Conservation (phyloP, 2,329 filamentous ascomycete species). For the Colletotrichum costaricense region DNA sequence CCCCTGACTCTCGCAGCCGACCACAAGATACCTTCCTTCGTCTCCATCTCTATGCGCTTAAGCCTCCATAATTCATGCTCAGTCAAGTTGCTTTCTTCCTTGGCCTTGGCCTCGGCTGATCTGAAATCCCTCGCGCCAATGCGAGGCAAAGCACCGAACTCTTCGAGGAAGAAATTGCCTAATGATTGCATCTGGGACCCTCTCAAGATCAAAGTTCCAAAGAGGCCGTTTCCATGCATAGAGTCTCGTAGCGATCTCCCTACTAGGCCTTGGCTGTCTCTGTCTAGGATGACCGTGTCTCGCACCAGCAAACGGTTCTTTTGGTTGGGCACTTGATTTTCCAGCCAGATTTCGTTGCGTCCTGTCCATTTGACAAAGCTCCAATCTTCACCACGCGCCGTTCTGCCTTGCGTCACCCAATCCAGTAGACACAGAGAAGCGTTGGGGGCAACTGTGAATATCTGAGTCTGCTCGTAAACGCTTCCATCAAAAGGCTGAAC, state of each 20-base stretch:
- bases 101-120: slow-evolving; percentile 59
- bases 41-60: slow-evolving; percentile 68
- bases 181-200: slow-evolving; percentile 76
- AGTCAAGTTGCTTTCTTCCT: slow-evolving; percentile 49
- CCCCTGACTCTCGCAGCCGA: slow-evolving; percentile 83
- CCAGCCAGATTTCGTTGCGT: slow-evolving; percentile 86
- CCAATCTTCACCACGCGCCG: slow-evolving; percentile 90
- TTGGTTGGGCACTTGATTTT: slow-evolving; percentile 44
- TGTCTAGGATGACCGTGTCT: slow-evolving; percentile 83
- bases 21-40: slow-evolving; percentile 75
- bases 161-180: slow-evolving; percentile 79
- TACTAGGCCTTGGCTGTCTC: slow-evolving; percentile 50
- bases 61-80: slow-evolving; percentile 64
- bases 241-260: slow-evolving; percentile 63
- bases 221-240: slow-evolving; percentile 80
- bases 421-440: slow-evolving; percentile 85
- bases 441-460: slow-evolving; percentile 71
- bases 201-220: slow-evolving; percentile 86
- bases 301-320: slow-evolving; percentile 78
- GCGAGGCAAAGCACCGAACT: slow-evolving; percentile 82
- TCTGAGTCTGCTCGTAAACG: slow-evolving; percentile 85
- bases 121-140: slow-evolving; percentile 86
- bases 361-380: slow-evolving; percentile 82
- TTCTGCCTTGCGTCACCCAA: slow-evolving; percentile 92
- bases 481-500: slow-evolving; percentile 90